Percentiles rank a stretch among this genome's conserved stretches.
Evolutionary conservation across 495 filamentous ascomycete genomes (phyloP).

Genomic region (Durotheca rogersii): DNA sequence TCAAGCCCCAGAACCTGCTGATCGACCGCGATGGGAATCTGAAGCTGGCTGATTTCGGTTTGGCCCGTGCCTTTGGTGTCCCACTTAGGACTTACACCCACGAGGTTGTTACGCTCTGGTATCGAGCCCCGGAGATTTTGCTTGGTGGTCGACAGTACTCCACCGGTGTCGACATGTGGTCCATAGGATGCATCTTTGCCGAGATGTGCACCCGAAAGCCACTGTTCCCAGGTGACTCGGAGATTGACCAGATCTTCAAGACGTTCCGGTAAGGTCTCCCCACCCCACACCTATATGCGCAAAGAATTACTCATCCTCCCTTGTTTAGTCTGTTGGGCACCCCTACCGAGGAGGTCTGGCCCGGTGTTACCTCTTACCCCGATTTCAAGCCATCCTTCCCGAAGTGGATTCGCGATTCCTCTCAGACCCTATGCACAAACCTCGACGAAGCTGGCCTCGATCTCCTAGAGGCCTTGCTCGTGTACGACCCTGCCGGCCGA

Average conservation of each 20-base stretch:
- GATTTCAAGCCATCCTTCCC: slow-evolving; percentile 98
- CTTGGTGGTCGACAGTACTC: slow-evolving; percentile 97
- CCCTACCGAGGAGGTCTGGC: slow-evolving; percentile 85
- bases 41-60: slow-evolving; percentile 96
- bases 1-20: slow-evolving; percentile 97
- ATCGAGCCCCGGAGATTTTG: slow-evolving; percentile 95
- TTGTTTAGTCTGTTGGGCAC: slow-evolving; percentile 77
- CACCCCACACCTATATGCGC: neutral
- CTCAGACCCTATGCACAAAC: slow-evolving; percentile 50
- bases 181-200: slow-evolving; percentile 95
- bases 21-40: slow-evolving; percentile 94
- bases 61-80: slow-evolving; percentile 94
- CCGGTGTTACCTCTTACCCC: slow-evolving; percentile 94
- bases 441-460: slow-evolving; percentile 78
- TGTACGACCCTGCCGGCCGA: slow-evolving; percentile 90
- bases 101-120: slow-evolving; percentile 99
- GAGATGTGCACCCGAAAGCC: slow-evolving; percentile 99
- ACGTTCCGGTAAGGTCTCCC: slow-evolving; percentile 82
- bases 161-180: slow-evolving; percentile 99
- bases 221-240: slow-evolving; percentile 94
- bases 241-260: slow-evolving; percentile 99
- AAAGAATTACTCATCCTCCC: slow-evolving; percentile 2
- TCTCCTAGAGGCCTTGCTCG: slow-evolving; percentile 86
- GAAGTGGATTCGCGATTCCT: slow-evolving; percentile 81
- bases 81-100: slow-evolving; percentile 96